Base-by-base conservation (phyloP, 768 basidiomycete species). In the Rhodocollybia butyracea region DNA sequence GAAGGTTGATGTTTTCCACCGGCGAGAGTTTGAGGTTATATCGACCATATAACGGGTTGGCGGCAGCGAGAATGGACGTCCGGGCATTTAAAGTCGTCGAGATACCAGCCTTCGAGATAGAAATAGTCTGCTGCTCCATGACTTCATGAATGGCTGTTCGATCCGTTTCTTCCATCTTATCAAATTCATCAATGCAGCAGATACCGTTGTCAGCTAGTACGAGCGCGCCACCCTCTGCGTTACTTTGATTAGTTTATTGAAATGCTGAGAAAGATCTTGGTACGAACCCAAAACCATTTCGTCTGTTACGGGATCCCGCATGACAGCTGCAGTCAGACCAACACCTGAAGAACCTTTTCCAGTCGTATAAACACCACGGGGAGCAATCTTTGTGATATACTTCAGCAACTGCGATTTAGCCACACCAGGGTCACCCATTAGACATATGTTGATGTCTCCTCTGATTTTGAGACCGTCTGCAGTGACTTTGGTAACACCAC, bases 101-200 rank as follows among this genome's bases (percentile, higher is more conserved):
- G 66, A 99, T 99, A 22, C 97, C 97, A 4, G 97, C 97, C 72
- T 98, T 99, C 40, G 97, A 97, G 59, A 99, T 99, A 2, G 96
- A 98, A 55, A 99, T 98, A 0, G 97, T 99, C 73, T 99, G 97
- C 70, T 98, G 97, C 73, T 98, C 96, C 97, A 99, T 99, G 57
- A 99, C 97, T 80, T 99, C 97, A 74, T 99, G 97, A 59, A 99
- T 98, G 13, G 97, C 93, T 2, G 97, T 98, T 61, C 97, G 80
- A 69, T 98, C 97, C 0, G 92, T 70, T 73, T 99, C 97, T 61
- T 98, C 97, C 97, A 99, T 99, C 70, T 99, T 98, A 76, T 99
- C 97, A 66, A 99, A 99, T 68, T 99, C 97, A 62, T 99, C 97
- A 59, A 99, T 99, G 70, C 96, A 98, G 75, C 95, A 98, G 65